These are phyloP conservation scores for Candida alai DNA, from an alignment of 805 yeast genomes.

Conservation along the genomic window DNA sequence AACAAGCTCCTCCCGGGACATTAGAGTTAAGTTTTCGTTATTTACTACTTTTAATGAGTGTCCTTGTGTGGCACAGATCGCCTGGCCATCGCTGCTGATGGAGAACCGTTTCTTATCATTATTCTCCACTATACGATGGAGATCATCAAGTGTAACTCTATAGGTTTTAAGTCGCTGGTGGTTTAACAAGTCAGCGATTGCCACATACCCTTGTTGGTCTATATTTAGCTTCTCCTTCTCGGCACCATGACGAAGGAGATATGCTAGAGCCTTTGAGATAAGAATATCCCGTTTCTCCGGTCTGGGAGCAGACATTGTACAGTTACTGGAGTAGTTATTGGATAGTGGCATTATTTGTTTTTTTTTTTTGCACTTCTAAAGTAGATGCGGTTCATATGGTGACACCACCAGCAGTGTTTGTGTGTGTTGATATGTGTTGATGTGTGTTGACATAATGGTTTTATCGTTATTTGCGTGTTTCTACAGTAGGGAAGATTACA, in stretches of 20 bases:
- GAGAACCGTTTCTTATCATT: slow-evolving; percentile 74
- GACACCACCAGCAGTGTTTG: no score
- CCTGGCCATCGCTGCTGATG: slow-evolving; percentile 28
- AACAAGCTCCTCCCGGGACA: slow-evolving; percentile 35
- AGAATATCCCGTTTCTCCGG: slow-evolving; percentile 38
- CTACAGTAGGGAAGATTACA: no score
- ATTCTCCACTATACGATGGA: slow-evolving; percentile 54
- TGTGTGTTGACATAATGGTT: no score
- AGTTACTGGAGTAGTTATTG: no score
- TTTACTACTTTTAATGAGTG: slow-evolving; percentile 60
- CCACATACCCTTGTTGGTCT: slow-evolving; percentile 63
- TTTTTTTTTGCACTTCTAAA: no score
- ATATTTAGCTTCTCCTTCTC: slow-evolving; percentile 59
- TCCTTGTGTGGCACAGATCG: slow-evolving; percentile 90
- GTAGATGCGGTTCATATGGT: no score
- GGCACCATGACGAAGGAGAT: slow-evolving; percentile 86
- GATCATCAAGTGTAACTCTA: slow-evolving; percentile 52
- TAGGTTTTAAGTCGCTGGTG: slow-evolving; percentile 58
- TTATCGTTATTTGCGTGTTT: no score
- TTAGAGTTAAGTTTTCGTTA: slow-evolving; percentile 35
- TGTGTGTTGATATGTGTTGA: no score
- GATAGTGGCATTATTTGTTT: no score
- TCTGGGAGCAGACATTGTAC: slow-evolving; percentile 10
- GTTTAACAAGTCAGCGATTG: slow-evolving; percentile 47
- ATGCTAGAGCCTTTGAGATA: slow-evolving; percentile 73